Evolutionary conservation across 2,329 filamentous ascomycete species (phyloP), one percentile per base, ranked within the genome.

Genomic region (Camillea tinctor): DNA sequence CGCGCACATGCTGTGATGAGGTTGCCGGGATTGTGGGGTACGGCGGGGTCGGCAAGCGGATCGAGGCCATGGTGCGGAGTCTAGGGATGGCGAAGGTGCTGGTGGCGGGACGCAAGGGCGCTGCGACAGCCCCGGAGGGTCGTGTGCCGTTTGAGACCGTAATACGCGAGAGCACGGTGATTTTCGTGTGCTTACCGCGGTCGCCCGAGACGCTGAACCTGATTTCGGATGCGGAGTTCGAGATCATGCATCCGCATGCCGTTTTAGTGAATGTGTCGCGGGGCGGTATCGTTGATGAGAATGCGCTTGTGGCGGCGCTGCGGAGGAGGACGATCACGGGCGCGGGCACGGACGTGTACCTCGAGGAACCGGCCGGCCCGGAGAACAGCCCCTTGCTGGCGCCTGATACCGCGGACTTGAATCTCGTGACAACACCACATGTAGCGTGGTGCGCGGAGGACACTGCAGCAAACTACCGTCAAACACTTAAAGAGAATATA

Each of bases 201-300:
- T 60, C 64, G 15, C 68, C 69, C 0, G 69, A 71, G 60, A 72
- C 71, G 24, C 44, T 71, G 52, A 66, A 69, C 55, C 60, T 70
- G 23, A 64, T 74, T 22, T 66, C 68, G 1, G 57, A 57, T 5
- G 52, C 62, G 0, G 72, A 74, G 60, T 59, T 74, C 1, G 50
- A 54, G 7, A 54, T 59, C 8, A 72, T 73, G 71, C 64, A 59
- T 51, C 52, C 59, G 2, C 62, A 68, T 51, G 61, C 65, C 1
- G 58, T 73, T 19, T 56, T 74, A 17, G 63, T 73, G 56, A 74
- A 74, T 51, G 70, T 73, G 15, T 72, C 72, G 22, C 69, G 72
- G 3, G 72, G 71, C 8, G 71, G 71, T 0, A 70, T 74, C 50
- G 69, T 73, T 19, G 68, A 73, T 52, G 71, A 74, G 64, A 55